Evolutionary conservation across 2,329 filamentous ascomycete genomes (phyloP), one percentile per base, ranked within the genome.

Genomic region (Rugonectria rugulosa): DNA sequence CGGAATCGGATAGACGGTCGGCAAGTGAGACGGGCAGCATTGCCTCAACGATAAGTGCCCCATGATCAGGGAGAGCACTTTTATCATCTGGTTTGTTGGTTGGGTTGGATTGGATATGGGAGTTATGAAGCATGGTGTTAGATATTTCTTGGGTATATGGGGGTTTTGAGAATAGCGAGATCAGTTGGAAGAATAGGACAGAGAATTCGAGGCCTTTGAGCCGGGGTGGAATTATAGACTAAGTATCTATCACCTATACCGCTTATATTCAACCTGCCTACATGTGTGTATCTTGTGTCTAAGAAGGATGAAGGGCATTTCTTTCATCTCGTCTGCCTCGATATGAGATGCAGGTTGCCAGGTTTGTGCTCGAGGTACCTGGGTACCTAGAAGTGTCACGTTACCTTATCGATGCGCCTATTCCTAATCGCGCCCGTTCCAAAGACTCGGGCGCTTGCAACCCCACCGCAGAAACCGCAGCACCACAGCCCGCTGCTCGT

Each of bases 1-100:
- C 63, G 7, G 73, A 73, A 51, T 75, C 73, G 26, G 75, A 76
- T 40, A 58, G 62, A 56, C 68, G 70, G 20, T 76, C 74, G 20
- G 64, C 61, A 10, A 77, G 75, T 53, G 75, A 77, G 23, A 63
- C 63, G 12, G 72, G 70, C 1, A 77, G 75, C 55, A 62, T 75
- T 46, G 70, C 68, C 6, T 77, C 76, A 17, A 71, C 66, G 6
- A 61, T 68, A 6, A 72, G 70, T 47, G 69, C 67, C 34, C 53
- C 43, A 12, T 65, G 15, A 15, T 15, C n/a, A 43, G n/a, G 29
- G 32, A 21, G 17, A n/a, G 23, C 36, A 19, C 31, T 11, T 11
- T 11, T 37, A 43, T 29, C 29, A 17, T 29, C 23, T 29, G 29
- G 12, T n/a, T 29, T 27, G n/a, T 41, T 26, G n/a, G 51, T 57